These are phyloP conservation scores for Pilasporangium apinafurcum DNA, from an alignment of 352 stramenopile species.

Conservation along the genomic window DNA sequence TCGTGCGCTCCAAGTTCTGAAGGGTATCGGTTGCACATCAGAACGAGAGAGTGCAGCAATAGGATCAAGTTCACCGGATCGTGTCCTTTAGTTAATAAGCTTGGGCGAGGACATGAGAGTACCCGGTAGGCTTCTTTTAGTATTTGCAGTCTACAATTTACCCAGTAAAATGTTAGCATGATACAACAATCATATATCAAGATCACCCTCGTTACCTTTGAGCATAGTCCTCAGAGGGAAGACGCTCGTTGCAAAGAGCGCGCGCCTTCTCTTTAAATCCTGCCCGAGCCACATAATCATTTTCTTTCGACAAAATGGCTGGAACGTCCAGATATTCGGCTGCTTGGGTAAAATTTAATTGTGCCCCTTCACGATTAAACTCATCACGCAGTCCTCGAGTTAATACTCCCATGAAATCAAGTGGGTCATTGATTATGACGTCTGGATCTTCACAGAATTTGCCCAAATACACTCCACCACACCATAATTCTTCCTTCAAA, in stretches of 20 bases:
- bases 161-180: neutral
- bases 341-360: conserved; percentile 31
- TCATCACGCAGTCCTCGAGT: conserved; percentile 81
- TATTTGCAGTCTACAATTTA: conserved; percentile 19
- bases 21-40: conserved; percentile 62
- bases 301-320: conserved; percentile 1
- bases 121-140: conserved; percentile 62
- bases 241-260: conserved; percentile 18
- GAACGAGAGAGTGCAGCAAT: conserved; percentile 52
- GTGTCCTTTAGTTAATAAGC: conserved; percentile 56
- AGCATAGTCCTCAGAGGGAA: conserved; percentile 18
- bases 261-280: conserved; percentile 52
- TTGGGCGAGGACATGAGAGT: conserved; percentile 57
- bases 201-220: conserved; percentile 26
- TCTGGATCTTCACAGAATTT: conserved; percentile 88
- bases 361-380: conserved; percentile 16
- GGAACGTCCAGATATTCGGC: conserved; percentile 26
- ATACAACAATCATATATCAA: neutral
- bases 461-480: conserved; percentile 90
- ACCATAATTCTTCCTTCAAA: conserved; percentile 90
- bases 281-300: conserved; percentile 29
- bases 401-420: conserved; percentile 82
- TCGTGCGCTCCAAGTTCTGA: conserved; percentile 39
- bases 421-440: conserved; percentile 79
- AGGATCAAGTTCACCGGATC: conserved; percentile 69